These are phyloP conservation scores for Xanthoparmelia taractica DNA, from an alignment of 495 filamentous ascomycete genomes.

Conservation along the genomic window DNA sequence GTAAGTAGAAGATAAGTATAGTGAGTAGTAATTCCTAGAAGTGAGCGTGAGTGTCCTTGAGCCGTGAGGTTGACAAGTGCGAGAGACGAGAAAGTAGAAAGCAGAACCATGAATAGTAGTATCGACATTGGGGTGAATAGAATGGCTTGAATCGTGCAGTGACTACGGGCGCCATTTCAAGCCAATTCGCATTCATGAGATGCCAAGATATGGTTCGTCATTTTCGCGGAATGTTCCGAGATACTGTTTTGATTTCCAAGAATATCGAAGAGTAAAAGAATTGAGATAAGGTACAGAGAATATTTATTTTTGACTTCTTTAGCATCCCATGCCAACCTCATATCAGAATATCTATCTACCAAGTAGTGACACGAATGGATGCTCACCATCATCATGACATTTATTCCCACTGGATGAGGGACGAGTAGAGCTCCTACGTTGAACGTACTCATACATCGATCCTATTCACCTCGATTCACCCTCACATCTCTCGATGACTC, in stretches of 20 bases:
- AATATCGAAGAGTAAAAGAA: too few species aligned
- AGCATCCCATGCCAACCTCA: too few species aligned
- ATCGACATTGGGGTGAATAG: too few species aligned
- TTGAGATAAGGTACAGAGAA: too few species aligned
- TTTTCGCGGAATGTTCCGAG: slow-evolving; percentile 3
- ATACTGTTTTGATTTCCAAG: too few species aligned
- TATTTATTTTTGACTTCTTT: too few species aligned
- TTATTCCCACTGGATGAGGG: too few species aligned
- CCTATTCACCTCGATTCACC: not conserved
- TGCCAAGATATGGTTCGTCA: slow-evolving; percentile 6
- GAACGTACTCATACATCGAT: not conserved
- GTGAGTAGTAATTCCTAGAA: not conserved
- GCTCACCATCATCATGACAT: not conserved
- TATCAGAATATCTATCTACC: not conserved
- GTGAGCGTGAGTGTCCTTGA: too few species aligned
- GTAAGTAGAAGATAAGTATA: not conserved
- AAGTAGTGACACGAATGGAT: not conserved
- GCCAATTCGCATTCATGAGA: not conserved
- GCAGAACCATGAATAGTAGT: too few species aligned
- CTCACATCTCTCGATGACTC: not conserved
- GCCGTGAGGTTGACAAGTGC: too few species aligned
- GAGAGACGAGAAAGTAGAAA: too few species aligned
- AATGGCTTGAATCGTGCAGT: not conserved
- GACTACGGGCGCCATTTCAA: slow-evolving; percentile 7
- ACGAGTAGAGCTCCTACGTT: not conserved